phyloP scores from a whole-genome alignment of 75 land plant genomes.

The Sequoia sempervirens region DNA sequence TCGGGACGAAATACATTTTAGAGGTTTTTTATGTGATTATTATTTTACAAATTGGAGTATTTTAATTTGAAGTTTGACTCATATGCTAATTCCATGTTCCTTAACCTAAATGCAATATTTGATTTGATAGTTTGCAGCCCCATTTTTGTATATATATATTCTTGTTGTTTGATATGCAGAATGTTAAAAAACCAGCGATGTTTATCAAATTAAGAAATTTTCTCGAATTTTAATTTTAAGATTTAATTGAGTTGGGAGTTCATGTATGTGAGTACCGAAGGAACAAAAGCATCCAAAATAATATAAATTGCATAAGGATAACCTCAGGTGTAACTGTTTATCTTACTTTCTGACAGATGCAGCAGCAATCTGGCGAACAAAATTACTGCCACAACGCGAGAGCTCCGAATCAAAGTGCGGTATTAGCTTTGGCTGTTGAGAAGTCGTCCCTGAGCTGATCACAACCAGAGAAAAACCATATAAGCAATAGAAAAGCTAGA shows the following conservation, averaged over 20 bases:
- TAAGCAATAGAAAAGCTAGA: background rate
- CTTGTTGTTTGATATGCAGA: too few relatives aligned
- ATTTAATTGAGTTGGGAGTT: too few relatives aligned
- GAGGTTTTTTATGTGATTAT: background rate
- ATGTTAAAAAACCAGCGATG: too few relatives aligned
- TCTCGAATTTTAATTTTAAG: too few relatives aligned
- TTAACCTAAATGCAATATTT: background rate
- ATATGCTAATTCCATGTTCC: background rate
- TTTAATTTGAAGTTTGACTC: background rate
- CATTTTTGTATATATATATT: background rate
- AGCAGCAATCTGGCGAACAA: slow-evolving; percentile 15
- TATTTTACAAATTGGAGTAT: background rate
- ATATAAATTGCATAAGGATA: background rate
- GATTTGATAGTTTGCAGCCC: background rate
- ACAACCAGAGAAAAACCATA: background rate
- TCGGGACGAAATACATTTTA: too few relatives aligned
- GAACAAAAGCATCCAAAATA: too few relatives aligned
- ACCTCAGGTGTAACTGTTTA: background rate
- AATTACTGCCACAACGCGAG: slow-evolving; percentile 3
- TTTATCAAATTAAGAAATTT: too few relatives aligned
- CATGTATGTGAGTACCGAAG: too few relatives aligned
- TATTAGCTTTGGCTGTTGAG: slow-evolving; percentile 39
- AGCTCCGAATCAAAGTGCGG: slow-evolving; percentile 27
- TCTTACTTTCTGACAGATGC: slow-evolving; percentile 19
- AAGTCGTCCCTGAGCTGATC: slow-evolving; percentile 40